Evolutionary conservation across 2,329 filamentous ascomycete species (phyloP).

Genomic region (Coniochaeta sp.): DNA sequence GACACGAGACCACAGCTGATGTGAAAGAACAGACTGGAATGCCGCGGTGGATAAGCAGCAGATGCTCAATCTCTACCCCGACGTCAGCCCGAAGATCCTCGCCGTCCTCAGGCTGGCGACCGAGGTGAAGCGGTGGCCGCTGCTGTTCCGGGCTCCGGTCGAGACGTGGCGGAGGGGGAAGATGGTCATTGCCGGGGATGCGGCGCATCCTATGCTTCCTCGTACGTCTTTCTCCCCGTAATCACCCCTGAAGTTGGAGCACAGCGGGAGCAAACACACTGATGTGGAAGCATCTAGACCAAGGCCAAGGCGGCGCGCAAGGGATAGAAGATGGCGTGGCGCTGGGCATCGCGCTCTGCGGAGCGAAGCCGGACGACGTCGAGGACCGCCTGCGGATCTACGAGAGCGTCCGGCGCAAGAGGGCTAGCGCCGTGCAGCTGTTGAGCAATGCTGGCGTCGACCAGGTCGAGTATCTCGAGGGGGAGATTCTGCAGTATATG

Average conservation of each 20-base stretch:
- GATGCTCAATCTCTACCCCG: not conserved
- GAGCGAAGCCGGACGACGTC: conserved; percentile 8
- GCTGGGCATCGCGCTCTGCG: conserved; percentile 13
- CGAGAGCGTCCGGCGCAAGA: conserved; percentile 12
- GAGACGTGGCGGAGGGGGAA: not conserved
- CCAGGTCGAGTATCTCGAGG: conserved; percentile 1
- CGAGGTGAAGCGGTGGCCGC: not conserved
- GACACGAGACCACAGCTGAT: not conserved
- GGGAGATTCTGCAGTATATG: not conserved
- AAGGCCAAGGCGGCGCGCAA: conserved; percentile 20
- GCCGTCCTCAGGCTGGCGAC: not conserved
- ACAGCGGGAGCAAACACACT: not conserved
- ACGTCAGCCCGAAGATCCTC: not conserved
- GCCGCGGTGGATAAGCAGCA: not conserved
- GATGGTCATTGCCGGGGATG: not conserved
- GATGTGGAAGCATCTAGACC: conserved; percentile 12
- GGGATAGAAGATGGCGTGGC: conserved; percentile 18
- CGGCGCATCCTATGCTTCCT: conserved; percentile 1
- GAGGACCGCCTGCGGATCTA: conserved; percentile 14
- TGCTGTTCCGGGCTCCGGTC: not conserved
- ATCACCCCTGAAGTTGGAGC: too few species aligned
- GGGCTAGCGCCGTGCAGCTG: conserved; percentile 18
- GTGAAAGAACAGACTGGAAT: not conserved
- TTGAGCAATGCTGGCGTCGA: conserved; percentile 22
- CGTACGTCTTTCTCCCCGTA: not conserved